These are phyloP conservation scores for Aspergillus quadrilineatus DNA, from an alignment of 2,329 filamentous ascomycete species.

Conservation along the genomic window DNA sequence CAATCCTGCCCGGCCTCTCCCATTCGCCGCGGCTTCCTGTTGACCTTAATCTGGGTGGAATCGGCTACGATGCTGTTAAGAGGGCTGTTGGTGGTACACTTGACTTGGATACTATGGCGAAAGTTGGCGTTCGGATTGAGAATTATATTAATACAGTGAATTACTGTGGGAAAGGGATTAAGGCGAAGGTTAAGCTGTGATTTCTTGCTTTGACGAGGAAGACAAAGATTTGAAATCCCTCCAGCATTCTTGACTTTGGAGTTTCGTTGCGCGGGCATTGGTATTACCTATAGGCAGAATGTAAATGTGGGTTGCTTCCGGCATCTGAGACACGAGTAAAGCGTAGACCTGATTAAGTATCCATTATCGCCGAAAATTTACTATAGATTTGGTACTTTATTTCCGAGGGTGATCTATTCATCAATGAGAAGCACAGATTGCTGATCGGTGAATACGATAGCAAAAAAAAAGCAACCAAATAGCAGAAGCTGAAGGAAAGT, in stretches of 20 bases:
- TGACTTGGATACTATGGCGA: conserved; percentile 74
- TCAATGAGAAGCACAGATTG: not conserved
- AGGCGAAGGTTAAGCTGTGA: conserved; percentile 56
- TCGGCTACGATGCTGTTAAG: conserved; percentile 79
- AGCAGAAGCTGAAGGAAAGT: not conserved
- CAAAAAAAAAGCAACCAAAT: not conserved
- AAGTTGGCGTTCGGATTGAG: conserved; percentile 72
- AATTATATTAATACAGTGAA: conserved; percentile 71
- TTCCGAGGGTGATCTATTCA: not conserved
- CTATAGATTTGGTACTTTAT: not conserved
- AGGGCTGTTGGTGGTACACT: conserved; percentile 77
- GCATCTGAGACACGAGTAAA: not conserved
- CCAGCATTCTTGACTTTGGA: not conserved
- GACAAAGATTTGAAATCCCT: too few relatives aligned
- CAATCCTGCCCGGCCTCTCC: conserved; percentile 71
- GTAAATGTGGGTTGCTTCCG: too few relatives aligned
- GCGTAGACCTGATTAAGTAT: not conserved
- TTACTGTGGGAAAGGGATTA: conserved; percentile 69
- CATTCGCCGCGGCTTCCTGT: conserved; percentile 77
- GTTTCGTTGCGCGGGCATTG: not conserved
- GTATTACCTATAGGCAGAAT: too few relatives aligned
- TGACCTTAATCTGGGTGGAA: conserved; percentile 70
- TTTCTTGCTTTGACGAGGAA: not conserved
- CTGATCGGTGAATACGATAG: not conserved
- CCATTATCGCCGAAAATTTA: not conserved